phyloP scores from a whole-genome alignment of 768 basidiomycete genomes.

The Pulveroboletus sp. region DNA sequence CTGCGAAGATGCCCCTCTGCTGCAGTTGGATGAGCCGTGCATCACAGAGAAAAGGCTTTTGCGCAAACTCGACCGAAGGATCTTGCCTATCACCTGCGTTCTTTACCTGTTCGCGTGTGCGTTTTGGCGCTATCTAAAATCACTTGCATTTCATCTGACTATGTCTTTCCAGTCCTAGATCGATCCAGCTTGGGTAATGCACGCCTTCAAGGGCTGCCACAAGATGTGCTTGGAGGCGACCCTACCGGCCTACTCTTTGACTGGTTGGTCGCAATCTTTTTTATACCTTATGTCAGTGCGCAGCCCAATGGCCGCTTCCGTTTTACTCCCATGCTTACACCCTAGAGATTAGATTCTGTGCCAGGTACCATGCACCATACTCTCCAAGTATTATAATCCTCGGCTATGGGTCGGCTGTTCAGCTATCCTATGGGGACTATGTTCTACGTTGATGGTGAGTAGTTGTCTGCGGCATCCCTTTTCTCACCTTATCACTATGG shows the following conservation, averaged over 20 bases:
- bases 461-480: neutral
- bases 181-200: conserved; percentile 79
- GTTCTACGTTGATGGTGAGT: conserved; percentile 64
- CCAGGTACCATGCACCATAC: conserved; percentile 63
- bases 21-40: conserved; percentile 8
- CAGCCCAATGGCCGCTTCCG: neutral
- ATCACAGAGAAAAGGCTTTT: conserved; percentile 50
- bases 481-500: neutral
- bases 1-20: conserved; percentile 19
- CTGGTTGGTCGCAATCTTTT: conserved; percentile 75
- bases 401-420: conserved; percentile 63
- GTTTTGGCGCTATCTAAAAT: conserved; percentile 22
- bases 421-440: conserved; percentile 68
- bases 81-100: conserved; percentile 67
- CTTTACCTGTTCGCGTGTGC: conserved; percentile 73
- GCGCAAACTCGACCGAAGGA: conserved; percentile 60
- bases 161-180: conserved; percentile 46
- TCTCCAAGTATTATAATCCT: conserved; percentile 67
- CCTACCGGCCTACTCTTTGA: conserved; percentile 66
- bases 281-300: conserved; percentile 65
- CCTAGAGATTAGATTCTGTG: conserved; percentile 49
- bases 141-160: neutral
- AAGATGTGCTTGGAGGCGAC: conserved; percentile 64
- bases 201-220: conserved; percentile 62
- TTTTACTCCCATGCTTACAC: neutral